A percentile compares a stretch with the other conserved stretches of the same genome.
Evolutionary conservation across 805 yeast species (phyloP).

Genomic region (Spathaspora sp.): DNA sequence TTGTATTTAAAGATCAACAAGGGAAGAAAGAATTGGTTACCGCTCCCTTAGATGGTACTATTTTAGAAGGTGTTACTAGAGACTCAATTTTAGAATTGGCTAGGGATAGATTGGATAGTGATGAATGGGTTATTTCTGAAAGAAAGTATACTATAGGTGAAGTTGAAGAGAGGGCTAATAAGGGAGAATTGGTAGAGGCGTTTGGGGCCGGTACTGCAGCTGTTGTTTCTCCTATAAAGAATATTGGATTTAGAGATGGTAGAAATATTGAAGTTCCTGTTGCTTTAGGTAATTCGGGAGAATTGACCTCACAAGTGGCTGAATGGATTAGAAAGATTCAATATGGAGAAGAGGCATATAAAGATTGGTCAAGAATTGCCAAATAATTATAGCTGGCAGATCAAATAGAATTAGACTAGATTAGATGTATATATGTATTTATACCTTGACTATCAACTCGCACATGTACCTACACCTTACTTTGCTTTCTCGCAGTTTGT

Average conservation of each 20-base stretch:
- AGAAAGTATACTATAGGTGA: conserved; percentile 80
- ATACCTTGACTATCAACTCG: neutral
- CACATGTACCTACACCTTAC: neutral
- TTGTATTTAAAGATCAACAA: conserved; percentile 63
- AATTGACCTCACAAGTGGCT: conserved; percentile 72
- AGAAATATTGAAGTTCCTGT: conserved; percentile 74
- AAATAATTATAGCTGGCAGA: conserved; percentile 7
- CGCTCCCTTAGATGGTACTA: conserved; percentile 96
- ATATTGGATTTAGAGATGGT: conserved; percentile 71
- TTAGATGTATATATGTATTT: neutral
- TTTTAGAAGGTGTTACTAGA: conserved; percentile 94
- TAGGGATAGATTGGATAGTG: conserved; percentile 66
- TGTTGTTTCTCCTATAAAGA: conserved; percentile 88
- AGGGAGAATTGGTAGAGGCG: conserved; percentile 88
- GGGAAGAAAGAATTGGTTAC: conserved; percentile 92
- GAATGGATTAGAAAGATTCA: conserved; percentile 88
- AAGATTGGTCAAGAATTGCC: conserved; percentile 46
- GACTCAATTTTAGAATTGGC: conserved; percentile 80
- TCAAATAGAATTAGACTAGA: neutral
- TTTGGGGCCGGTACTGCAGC: conserved; percentile 99
- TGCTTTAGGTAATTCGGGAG: conserved; percentile 78
- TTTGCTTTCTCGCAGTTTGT: neutral
- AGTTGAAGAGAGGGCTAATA: conserved; percentile 68
- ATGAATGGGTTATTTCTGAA: conserved; percentile 82
- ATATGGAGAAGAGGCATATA: conserved; percentile 77